Conservation (phyloP, 2,329 filamentous ascomycete species). For the Calonectria honghensis region DNA sequence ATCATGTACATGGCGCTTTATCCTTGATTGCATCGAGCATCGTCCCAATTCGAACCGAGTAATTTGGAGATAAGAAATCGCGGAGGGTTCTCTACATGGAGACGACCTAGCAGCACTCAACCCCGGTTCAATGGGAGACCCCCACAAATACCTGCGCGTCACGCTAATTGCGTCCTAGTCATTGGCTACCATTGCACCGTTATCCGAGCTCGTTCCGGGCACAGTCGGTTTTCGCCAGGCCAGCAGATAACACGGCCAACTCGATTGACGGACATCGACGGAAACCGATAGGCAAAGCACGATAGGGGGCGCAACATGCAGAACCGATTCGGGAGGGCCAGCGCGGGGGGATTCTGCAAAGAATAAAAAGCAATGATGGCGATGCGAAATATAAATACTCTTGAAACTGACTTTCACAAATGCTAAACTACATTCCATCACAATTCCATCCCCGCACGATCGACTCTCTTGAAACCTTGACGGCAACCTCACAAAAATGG, state of each 20-base stretch:
- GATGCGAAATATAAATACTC: background rate
- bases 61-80: slow-evolving; percentile 5
- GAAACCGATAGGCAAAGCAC: background rate
- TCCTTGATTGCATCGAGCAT: background rate
- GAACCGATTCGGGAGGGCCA: background rate
- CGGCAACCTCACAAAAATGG: background rate
- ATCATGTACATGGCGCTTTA: background rate
- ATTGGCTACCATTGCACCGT: background rate
- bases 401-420: too few relatives aligned
- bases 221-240: background rate
- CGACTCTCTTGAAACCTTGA: background rate
- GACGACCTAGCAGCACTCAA: background rate
- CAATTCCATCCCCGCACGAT: background rate
- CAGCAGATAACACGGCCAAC: background rate
- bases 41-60: background rate
- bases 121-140: background rate
- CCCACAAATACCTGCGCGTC: slow-evolving; percentile 22
- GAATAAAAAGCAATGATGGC: background rate
- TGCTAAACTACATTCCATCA: background rate
- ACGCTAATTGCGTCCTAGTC: background rate
- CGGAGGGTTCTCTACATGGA: background rate
- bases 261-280: slow-evolving; percentile 1
- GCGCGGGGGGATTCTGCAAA: too few relatives aligned
- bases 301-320: background rate
- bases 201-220: background rate